These are phyloP conservation scores for Beta macrorhiza DNA, from an alignment of 179 eudicot species.

Conservation along the genomic window DNA sequence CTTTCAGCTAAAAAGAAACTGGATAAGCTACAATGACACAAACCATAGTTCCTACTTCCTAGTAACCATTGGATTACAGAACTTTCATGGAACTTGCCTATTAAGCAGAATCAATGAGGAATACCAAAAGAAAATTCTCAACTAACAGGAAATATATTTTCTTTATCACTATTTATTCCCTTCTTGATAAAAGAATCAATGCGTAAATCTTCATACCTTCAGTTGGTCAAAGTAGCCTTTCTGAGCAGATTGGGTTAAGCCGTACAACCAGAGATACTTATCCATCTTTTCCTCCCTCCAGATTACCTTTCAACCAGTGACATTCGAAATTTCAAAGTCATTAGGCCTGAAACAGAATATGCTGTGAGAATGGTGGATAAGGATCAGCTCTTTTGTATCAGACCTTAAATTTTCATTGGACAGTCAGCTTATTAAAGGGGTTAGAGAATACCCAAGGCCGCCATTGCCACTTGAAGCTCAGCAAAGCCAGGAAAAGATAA, in stretches of 20 bases:
- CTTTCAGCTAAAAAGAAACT: slow-evolving; percentile 11
- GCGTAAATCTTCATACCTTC: slow-evolving; percentile 29
- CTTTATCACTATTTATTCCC: background rate
- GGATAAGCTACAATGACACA: slow-evolving; percentile 14
- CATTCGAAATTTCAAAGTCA: slow-evolving; percentile 20
- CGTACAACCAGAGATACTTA: slow-evolving; percentile 29
- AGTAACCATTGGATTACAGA: slow-evolving; percentile 3
- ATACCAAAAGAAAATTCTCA: background rate
- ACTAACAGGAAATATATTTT: slow-evolving; percentile 1
- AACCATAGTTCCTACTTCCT: background rate
- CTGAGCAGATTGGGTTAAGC: slow-evolving; percentile 21
- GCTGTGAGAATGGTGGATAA: slow-evolving; percentile 13
- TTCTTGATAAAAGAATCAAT: slow-evolving; percentile 8
- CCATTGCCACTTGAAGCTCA: slow-evolving; percentile 9
- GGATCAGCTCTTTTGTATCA: slow-evolving; percentile 22
- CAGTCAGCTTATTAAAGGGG: slow-evolving; percentile 18
- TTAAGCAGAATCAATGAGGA: slow-evolving; percentile 13
- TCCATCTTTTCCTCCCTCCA: slow-evolving; percentile 24
- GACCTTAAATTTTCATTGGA: slow-evolving; percentile 14
- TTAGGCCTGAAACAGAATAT: slow-evolving; percentile 24
- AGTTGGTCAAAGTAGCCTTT: slow-evolving; percentile 29
- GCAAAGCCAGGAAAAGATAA: slow-evolving; percentile 1
- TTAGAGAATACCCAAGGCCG: slow-evolving; percentile 13
- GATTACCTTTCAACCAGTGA: slow-evolving; percentile 22
- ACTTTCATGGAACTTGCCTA: slow-evolving; percentile 7